These are phyloP conservation scores for Hanseniaspora osmophila DNA, from an alignment of 805 yeast genomes.

Conservation along the genomic window DNA sequence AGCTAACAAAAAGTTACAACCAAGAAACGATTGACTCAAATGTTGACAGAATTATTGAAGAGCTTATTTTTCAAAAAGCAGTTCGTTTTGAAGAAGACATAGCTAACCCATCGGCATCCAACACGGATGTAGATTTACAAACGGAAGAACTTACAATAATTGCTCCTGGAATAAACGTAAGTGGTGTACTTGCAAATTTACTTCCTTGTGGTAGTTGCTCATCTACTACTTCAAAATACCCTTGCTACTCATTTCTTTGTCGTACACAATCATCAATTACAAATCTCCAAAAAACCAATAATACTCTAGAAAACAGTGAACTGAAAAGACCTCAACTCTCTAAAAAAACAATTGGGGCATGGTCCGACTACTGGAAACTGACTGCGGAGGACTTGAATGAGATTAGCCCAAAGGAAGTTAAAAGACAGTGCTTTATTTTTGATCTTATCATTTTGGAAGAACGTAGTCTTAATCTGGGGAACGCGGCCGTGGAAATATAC, in stretches of 20 bases:
- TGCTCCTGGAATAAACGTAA: slow-evolving; percentile 21
- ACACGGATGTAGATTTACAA: slow-evolving; percentile 12
- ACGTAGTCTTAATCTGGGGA: slow-evolving; percentile 51
- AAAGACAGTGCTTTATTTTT: slow-evolving; percentile 60
- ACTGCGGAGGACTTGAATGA: slow-evolving; percentile 38
- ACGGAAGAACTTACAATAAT: slow-evolving; percentile 21
- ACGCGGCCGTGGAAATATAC: slow-evolving; percentile 45
- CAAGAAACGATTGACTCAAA: slow-evolving; percentile 35
- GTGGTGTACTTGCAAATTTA: slow-evolving; percentile 24
- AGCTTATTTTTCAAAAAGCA: slow-evolving; percentile 30
- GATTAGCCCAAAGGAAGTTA: slow-evolving; percentile 38
- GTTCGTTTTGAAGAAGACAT: slow-evolving; percentile 23
- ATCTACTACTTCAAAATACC: neutral
- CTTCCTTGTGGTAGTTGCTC: slow-evolving; percentile 19
- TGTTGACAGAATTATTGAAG: slow-evolving; percentile 33
- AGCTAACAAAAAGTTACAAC: slow-evolving; percentile 34
- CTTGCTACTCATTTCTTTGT: neutral
- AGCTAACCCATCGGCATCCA: slow-evolving; percentile 12
- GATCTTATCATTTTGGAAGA: slow-evolving; percentile 64
- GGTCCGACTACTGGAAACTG: slow-evolving; percentile 57
- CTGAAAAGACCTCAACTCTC: slow-evolving; percentile 8
- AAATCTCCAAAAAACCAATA: too few species aligned
- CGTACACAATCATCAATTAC: too few species aligned
- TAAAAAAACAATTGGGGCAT: slow-evolving; percentile 30
- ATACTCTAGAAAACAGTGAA: neutral